Conservation (phyloP, 371 early-diverging fungal species). For the Rhizopus microsporus region DNA sequence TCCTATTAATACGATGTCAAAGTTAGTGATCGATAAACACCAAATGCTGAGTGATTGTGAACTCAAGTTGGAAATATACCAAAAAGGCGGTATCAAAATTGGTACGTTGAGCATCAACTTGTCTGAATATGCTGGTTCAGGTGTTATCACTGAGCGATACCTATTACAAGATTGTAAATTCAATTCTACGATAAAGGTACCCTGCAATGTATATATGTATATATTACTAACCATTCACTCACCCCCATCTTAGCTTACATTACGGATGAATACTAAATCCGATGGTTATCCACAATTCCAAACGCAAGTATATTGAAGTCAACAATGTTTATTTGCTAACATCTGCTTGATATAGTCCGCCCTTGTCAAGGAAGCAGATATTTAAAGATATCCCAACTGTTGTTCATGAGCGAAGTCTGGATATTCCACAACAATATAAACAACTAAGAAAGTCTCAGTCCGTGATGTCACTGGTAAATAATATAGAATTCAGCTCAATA, state of each 20-base stretch:
- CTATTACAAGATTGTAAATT: slow-evolving; percentile 46
- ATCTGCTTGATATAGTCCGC: slow-evolving; percentile 12
- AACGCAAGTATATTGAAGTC: slow-evolving; percentile 31
- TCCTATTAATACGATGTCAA: slow-evolving; percentile 36
- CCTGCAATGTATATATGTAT: neutral
- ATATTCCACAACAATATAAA: slow-evolving; percentile 5
- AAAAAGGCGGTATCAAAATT: slow-evolving; percentile 59
- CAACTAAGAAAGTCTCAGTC: slow-evolving; percentile 11
- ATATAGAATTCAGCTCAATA: neutral
- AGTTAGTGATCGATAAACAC: slow-evolving; percentile 59
- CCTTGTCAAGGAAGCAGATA: slow-evolving; percentile 28
- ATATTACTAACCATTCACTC: slow-evolving; percentile 10
- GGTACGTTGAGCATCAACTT: slow-evolving; percentile 48
- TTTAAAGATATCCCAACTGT: slow-evolving; percentile 29
- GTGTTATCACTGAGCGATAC: slow-evolving; percentile 34
- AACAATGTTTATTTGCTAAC: neutral
- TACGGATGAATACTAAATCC: slow-evolving; percentile 47
- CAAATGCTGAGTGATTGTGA: slow-evolving; percentile 62
- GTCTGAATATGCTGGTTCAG: slow-evolving; percentile 45
- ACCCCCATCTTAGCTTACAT: slow-evolving; percentile 34
- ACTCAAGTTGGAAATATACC: slow-evolving; percentile 53
- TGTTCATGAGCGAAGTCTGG: slow-evolving; percentile 21
- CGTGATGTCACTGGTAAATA: slow-evolving; percentile 4
- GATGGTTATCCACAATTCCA: slow-evolving; percentile 36
- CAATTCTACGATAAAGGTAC: slow-evolving; percentile 51